Base-by-base conservation (phyloP, 2,329 filamentous ascomycete species). In the Neophaeococcomyces aloes region DNA sequence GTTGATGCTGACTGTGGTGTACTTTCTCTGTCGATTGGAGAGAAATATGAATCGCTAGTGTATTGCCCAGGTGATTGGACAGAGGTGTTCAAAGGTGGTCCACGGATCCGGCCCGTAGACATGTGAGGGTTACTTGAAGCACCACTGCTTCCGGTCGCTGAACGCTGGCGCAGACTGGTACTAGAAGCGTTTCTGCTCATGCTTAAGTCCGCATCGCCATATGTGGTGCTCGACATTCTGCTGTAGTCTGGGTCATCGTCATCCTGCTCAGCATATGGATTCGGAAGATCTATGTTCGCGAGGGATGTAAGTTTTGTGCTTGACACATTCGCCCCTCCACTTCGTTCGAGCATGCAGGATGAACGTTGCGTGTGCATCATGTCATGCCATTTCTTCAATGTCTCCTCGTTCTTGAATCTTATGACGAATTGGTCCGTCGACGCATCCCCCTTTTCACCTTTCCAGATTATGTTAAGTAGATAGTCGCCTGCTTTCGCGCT, bases 391-490 rank as follows among this genome's bases (percentile, higher is more conserved):
- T 89, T 94, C 64, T 83, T 88, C 80, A 96, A 87, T 11, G 74
- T 79, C 53, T 94, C 87, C 61, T 98, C 91, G 48, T 89, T 91
- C 39, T 78, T 75, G 62, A 95, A 96, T 53, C 86, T 85, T 59
- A 98, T 94, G 56, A 89, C 81, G 62, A 98, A 96, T 59, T 93
- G 94, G 60, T 98, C 89, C 6, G n/a, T 17, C 5, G 8, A 11
- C 25, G 95, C 88, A 23, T 96, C 86, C 3, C 86, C 86, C 0
- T 88, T 86, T 52, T 96, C 89, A 27, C 89, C 89, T 65, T 91
- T 96, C 91, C 91, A 98, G 74, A 88, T 95, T 44, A 98, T 96
- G 60, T 96, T 89, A 48, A 95, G 85, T 2, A 85, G 89, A 60
- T 96, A 94, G 8, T 86, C 89, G 37, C 88, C 87, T 64, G 86